phyloP scores from a whole-genome alignment of 306 rosid species.

The apple (Malus domestica) region DNA sequence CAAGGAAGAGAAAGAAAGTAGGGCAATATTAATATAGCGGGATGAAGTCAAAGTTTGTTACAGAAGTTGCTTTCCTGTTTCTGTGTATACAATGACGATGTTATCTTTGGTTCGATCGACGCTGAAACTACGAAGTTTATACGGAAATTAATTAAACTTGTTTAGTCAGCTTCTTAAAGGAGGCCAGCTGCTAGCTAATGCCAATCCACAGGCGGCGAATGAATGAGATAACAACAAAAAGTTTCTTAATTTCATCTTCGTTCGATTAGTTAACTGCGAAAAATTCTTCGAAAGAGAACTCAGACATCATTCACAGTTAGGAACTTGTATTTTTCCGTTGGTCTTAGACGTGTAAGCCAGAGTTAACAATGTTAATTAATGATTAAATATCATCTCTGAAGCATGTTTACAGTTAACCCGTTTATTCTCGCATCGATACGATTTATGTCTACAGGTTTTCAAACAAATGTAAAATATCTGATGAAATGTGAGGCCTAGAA shows the following conservation, averaged over 20 bases:
- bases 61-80: background rate
- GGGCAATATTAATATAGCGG: background rate
- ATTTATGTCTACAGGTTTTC: background rate
- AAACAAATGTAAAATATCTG: too few relatives aligned
- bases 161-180: background rate
- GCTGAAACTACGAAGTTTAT: background rate
- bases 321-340: background rate
- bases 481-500: too few relatives aligned
- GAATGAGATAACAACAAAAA: background rate
- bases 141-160: background rate
- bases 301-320: background rate
- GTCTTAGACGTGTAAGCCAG: background rate
- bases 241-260: background rate
- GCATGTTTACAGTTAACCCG: too few relatives aligned
- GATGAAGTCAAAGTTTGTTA: background rate
- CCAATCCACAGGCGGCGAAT: background rate
- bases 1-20: background rate
- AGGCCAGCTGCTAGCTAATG: background rate
- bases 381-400: background rate
- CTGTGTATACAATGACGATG: background rate
- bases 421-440: background rate
- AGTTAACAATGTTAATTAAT: background rate
- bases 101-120: slow-evolving; percentile 15
- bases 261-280: background rate
- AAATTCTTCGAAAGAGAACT: background rate